These are phyloP conservation scores for Dactylellina leptospora DNA, from an alignment of 2,329 filamentous ascomycete genomes.

Conservation along the genomic window DNA sequence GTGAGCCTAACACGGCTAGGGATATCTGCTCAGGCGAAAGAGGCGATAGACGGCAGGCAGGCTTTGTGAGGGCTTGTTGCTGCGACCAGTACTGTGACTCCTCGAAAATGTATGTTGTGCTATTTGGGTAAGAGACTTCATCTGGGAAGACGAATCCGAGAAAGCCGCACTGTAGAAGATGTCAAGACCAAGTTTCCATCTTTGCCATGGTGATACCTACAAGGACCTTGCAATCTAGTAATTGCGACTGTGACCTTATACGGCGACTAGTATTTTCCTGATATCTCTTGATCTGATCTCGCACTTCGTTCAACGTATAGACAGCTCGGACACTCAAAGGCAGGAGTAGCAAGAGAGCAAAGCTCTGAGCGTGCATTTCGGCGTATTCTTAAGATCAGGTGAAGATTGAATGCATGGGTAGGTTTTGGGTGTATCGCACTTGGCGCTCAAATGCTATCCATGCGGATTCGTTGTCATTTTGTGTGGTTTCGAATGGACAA, in stretches of 20 bases:
- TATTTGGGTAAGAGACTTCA: conserved; percentile 2
- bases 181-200: background rate
- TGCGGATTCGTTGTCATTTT: no score
- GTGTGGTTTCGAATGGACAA: no score
- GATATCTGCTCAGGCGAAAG: conserved; percentile 60
- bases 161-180: background rate
- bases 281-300: background rate
- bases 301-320: background rate
- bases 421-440: no score
- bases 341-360: background rate
- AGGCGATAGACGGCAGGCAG: conserved; percentile 2
- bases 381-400: no score
- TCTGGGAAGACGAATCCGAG: background rate
- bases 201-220: background rate
- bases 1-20: conserved; percentile 60
- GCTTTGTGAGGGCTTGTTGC: conserved; percentile 1
- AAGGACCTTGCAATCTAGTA: background rate
- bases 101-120: background rate
- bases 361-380: background rate
- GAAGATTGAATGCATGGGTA: no score
- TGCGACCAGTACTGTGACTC: conserved; percentile 11
- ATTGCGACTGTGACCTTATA: background rate
- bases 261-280: background rate
- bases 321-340: background rate
- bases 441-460: no score